Evolutionary conservation across 768 basidiomycete species (phyloP).

Genomic region (Rhodotorula babjevae): DNA sequence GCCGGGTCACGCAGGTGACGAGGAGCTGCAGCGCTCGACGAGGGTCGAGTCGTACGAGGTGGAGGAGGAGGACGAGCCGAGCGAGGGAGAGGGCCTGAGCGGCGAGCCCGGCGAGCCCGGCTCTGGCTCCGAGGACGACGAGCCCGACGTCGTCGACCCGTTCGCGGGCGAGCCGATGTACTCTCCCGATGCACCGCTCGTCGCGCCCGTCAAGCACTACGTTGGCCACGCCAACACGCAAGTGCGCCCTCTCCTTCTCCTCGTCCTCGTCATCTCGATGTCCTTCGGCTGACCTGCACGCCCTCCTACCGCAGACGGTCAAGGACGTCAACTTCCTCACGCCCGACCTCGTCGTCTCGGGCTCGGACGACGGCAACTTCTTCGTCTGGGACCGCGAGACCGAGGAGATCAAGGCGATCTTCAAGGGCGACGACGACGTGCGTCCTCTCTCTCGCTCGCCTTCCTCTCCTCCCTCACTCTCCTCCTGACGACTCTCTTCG

Average conservation of each 20-base stretch:
- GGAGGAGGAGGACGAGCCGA: background rate
- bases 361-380: slow-evolving; percentile 36
- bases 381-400: slow-evolving; percentile 31
- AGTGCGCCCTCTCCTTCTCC: background rate
- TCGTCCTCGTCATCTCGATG: background rate
- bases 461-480: background rate
- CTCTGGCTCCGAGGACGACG: background rate
- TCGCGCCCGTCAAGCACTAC: slow-evolving; percentile 28
- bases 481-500: rapidly evolving
- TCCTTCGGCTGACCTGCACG: too few species aligned
- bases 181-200: slow-evolving; percentile 27
- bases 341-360: slow-evolving; percentile 22
- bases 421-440: slow-evolving; percentile 31
- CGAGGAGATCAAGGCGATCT: slow-evolving; percentile 29
- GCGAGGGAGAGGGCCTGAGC: background rate
- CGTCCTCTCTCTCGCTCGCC: background rate
- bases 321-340: slow-evolving; percentile 42
- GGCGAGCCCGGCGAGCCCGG: too few species aligned
- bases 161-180: background rate
- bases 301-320: slow-evolving; percentile 40
- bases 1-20: too few species aligned
- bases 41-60: too few species aligned
- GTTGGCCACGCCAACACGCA: slow-evolving; percentile 37
- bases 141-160: background rate
- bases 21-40: too few species aligned